Conservation (phyloP, 2,329 filamentous ascomycete species). For the Botrytis galanthina region DNA sequence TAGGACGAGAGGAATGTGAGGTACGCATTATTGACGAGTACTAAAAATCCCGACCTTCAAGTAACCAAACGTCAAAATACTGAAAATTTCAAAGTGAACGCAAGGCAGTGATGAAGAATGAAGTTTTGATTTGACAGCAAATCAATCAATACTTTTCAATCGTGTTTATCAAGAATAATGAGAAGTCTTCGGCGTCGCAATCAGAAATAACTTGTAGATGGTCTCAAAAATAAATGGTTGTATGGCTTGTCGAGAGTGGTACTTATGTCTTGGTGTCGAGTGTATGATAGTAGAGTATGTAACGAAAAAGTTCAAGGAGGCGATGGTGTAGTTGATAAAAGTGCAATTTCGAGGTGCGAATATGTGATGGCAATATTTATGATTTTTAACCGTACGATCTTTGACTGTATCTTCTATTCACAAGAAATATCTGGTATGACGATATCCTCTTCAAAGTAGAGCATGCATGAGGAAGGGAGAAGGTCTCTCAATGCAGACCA, state of each 20-base stretch:
- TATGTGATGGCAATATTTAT: neutral
- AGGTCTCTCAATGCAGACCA: neutral
- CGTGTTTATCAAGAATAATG: neutral
- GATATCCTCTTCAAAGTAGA: neutral
- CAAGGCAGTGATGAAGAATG: neutral
- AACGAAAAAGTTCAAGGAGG: neutral
- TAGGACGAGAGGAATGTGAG: neutral
- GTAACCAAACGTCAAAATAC: neutral
- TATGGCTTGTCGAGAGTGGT: neutral
- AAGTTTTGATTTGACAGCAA: neutral
- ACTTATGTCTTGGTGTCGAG: neutral
- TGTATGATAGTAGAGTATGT: neutral
- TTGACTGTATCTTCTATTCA: neutral
- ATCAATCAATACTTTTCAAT: neutral
- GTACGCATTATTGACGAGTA: neutral
- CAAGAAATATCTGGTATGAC: neutral
- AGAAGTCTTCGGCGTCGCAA: neutral
- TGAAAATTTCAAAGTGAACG: neutral
- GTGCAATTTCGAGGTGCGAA: neutral
- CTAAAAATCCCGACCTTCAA: neutral
- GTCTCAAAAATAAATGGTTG: neutral
- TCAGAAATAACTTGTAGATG: neutral
- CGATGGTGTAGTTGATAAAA: neutral
- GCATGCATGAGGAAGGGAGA: neutral
- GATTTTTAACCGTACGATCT: neutral